Evolutionary conservation across 257 asterid genomes (phyloP).

Genomic region (Solanum boliviense): DNA sequence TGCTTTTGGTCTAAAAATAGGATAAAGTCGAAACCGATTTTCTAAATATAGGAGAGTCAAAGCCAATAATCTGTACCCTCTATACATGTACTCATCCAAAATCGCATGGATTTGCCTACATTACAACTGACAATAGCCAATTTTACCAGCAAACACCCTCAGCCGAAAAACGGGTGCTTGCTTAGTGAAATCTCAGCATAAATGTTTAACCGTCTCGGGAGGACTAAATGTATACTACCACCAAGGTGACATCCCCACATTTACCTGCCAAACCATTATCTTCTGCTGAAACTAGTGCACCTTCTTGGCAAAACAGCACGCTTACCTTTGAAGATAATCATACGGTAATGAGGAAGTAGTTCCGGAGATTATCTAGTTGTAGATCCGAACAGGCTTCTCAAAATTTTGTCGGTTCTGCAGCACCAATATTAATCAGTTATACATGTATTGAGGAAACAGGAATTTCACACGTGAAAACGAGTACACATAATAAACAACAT

Average conservation of each 20-base stretch:
- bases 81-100: conserved; percentile 2
- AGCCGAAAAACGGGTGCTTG: background rate
- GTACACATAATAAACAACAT: background rate
- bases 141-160: background rate
- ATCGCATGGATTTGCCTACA: background rate
- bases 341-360: conserved; percentile 1
- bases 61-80: background rate
- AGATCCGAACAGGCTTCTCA: conserved; percentile 68
- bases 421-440: background rate
- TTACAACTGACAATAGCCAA: background rate
- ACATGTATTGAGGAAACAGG: conserved; percentile 4
- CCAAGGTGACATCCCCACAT: background rate
- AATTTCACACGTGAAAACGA: background rate
- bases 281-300: background rate
- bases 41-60: background rate
- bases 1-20: background rate
- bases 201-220: background rate
- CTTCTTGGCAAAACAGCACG: background rate
- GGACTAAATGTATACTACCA: background rate
- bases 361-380: conserved; percentile 27
- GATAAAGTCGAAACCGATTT: background rate
- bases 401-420: conserved; percentile 62
- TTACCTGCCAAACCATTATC: background rate
- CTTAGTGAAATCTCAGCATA: background rate
- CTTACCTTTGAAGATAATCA: background rate